Evolutionary conservation across 164 flowering plant species (phyloP), one percentile per base, ranked within the genome.

Genomic region (Cinnamomum micranthum): DNA sequence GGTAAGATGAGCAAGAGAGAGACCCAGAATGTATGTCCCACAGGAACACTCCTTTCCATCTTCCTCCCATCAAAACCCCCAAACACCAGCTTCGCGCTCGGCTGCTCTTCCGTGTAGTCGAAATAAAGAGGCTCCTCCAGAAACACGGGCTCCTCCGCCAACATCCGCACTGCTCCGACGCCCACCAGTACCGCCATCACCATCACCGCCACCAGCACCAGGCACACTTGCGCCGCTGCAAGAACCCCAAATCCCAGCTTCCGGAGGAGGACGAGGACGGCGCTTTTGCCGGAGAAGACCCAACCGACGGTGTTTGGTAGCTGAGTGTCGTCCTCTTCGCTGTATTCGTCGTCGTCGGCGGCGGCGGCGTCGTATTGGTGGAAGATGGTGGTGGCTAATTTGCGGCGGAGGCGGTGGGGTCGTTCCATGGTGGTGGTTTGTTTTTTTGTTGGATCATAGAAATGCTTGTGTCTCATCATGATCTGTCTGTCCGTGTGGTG

Each of bases 121-220:
- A 94, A 90, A 71, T 78, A 67, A 80, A 94, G 55, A 2, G 65
- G 74, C 71, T 86, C 89, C 59, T 76, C 76, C 23, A 87, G 69
- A 64, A 76, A 71, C 47, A 90, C 84, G 1, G 97, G 96, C 79
- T 92, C 89, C 63, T 92, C 95, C 14, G 83, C 85, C 90, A 86
- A 91, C 5, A 79, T 0, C 51, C 76, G 69, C 68, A 92, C 95
- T 77, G 87, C 68, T 51, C 88, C 88, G 12, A 88, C 82, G 4
- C 97, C 95, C 62, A 85, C 25, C 12, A 85, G 11, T 3, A 73
- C 84, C 1, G 97, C 78, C 74, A 89, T 25, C 17, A 73, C 74
- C 86, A 88, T 25, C 50, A 87, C 64, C 63, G 64, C 47, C 4
- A 78, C 50, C 82, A 91, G 41, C 17, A 92, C 76, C 80, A 85